Evolutionary conservation across 1,139 yeast genomes (phyloP).

Genomic region (Suhomyces maxii): DNA sequence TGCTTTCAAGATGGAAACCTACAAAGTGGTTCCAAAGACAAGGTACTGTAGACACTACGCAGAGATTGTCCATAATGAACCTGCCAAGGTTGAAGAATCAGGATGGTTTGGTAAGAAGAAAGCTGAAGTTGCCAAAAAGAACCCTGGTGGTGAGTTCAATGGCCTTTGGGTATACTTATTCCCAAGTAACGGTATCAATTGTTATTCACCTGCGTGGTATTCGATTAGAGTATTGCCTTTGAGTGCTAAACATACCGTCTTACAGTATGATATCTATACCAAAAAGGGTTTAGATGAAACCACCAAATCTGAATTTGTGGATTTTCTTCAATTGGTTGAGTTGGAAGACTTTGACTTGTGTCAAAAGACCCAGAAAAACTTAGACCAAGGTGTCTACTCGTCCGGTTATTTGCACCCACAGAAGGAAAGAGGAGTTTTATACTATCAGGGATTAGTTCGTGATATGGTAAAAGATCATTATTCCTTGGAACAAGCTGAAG

Average conservation of each 20-base stretch:
- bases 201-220: conserved; percentile 69
- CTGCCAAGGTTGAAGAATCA: conserved; percentile 70
- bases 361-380: conserved; percentile 57
- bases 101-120: conserved; percentile 56
- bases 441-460: conserved; percentile 55
- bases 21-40: conserved; percentile 58
- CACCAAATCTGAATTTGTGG: conserved; percentile 59
- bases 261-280: conserved; percentile 61
- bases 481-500: conserved; percentile 43
- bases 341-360: conserved; percentile 60
- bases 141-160: conserved; percentile 60
- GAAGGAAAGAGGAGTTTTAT: conserved; percentile 59
- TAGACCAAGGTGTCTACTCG: conserved; percentile 57
- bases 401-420: conserved; percentile 60
- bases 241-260: conserved; percentile 51
- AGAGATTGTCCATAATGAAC: conserved; percentile 80
- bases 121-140: conserved; percentile 31
- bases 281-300: conserved; percentile 55
- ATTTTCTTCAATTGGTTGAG: conserved; percentile 60
- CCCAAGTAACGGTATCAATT: conserved; percentile 60
- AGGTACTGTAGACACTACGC: conserved; percentile 72
- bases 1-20: conserved; percentile 65
- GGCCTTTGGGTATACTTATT: conserved; percentile 63
- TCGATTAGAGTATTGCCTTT: conserved; percentile 59
- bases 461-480: conserved; percentile 60